Base-by-base conservation (phyloP, 225 moss, liverwort and hornwort genomes). In the Marchantia paleacea region DNA sequence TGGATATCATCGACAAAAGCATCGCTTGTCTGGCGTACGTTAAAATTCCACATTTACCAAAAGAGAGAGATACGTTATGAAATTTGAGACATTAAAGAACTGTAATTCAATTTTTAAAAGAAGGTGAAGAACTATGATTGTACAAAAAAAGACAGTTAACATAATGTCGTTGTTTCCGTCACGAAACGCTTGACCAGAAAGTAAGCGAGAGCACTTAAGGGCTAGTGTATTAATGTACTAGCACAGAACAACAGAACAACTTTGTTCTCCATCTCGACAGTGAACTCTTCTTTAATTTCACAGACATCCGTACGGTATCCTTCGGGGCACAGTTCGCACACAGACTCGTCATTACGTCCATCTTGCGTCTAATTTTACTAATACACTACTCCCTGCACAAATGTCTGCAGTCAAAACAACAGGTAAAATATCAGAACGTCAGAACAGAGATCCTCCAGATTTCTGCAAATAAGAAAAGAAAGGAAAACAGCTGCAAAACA, bases 341-440 rank as follows among this genome's bases (percentile, higher is more conserved):
- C 58, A 76, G 12, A 11, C 75, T 29, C 55, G 12, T 58, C 31
- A 19, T 76, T 60, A 13, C 75, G 4, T 76, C 58, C 60, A 76
- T 31, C 58, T 60, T 76, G 29, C 57, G 16, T 39, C 58, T 60
- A 57, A 8, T 57, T 16, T 12, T 76, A 76, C 75, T 76, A 54
- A 28, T 76, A 76, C 58, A 76, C 31, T 58, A 57, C 60, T 47
- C 60, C 75, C 18, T 16, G 31, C 75, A 76, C 75, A 55, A 76
- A 76, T 58, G 57, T 76, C 75, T 76, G 75, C 57, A 47, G 6
- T 7, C 0, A 74, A 15, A 74, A 15, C 7, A 15, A 76, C 0
- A 29, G 16, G 13, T 13, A 2, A 39, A 2, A 5, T 39, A 39
- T 39, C 39, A 39, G 39, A 39, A 39, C 2, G 39, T 2, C 39